A percentile compares a stretch with the other conserved stretches of the same genome.
phyloP scores from a whole-genome alignment of 345 rosid genomes.

The Moricandia moricandioides region DNA sequence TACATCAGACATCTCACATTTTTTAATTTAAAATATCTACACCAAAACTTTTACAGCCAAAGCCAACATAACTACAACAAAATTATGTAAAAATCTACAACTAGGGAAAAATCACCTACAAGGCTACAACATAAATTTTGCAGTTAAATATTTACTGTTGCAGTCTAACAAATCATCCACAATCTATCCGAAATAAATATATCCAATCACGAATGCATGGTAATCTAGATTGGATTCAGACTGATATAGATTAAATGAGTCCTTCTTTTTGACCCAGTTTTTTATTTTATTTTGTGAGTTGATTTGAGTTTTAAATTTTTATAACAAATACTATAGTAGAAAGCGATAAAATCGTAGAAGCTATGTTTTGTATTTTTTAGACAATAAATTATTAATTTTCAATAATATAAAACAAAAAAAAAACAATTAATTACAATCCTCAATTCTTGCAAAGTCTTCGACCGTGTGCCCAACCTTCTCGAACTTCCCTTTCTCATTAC shows the following conservation, averaged over 20 bases:
- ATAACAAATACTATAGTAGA: background rate
- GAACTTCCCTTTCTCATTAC: constrained; percentile 63
- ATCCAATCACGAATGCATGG: background rate
- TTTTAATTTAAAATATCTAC: too few relatives aligned
- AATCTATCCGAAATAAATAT: too few relatives aligned
- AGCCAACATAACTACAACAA: too few relatives aligned
- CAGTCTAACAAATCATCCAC: too few relatives aligned
- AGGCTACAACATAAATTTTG: too few relatives aligned
- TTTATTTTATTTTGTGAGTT: background rate
- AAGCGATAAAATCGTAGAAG: background rate
- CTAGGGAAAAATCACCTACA: too few relatives aligned
- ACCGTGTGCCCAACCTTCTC: constrained; percentile 70
- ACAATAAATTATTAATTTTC: background rate
- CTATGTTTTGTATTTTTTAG: background rate
- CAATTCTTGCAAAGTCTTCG: constrained; percentile 60
- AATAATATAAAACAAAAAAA: background rate
- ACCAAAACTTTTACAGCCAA: too few relatives aligned
- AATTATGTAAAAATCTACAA: too few relatives aligned
- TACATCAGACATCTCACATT: too few relatives aligned
- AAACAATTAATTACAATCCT: background rate
- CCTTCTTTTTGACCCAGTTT: background rate
- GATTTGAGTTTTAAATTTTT: background rate
- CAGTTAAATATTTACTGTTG: too few relatives aligned
- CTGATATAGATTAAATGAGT: background rate
- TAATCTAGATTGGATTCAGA: background rate